phyloP scores from a whole-genome alignment of 2,329 filamentous ascomycete genomes.

The Cytospora schulzeri region DNA sequence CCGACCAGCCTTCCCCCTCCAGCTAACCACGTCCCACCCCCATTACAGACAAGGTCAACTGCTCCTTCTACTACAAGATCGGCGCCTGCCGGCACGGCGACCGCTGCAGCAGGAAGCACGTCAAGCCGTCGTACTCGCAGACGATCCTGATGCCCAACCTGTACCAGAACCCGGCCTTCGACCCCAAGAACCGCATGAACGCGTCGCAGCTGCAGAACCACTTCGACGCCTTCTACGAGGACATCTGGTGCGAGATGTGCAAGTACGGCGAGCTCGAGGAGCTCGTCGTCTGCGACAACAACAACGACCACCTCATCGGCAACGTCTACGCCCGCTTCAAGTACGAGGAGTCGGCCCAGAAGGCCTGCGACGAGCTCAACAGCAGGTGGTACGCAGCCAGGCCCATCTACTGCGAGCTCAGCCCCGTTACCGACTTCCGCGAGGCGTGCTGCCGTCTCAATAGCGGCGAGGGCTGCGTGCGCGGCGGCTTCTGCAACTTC shows the following conservation, averaged over 20 bases:
- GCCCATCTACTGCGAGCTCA: constrained; percentile 97
- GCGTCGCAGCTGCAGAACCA: constrained; percentile 95
- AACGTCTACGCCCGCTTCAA: constrained; percentile 99
- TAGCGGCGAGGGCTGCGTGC: constrained; percentile 89
- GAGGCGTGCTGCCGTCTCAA: constrained; percentile 97
- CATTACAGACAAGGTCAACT: constrained; percentile 70
- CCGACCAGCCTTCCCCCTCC: neutral
- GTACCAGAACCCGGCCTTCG: constrained; percentile 98
- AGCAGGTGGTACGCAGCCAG: constrained; percentile 94
- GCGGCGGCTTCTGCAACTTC: constrained; percentile 98
- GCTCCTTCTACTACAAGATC: constrained; percentile 99
- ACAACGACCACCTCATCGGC: constrained; percentile 98
- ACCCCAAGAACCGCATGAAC: constrained; percentile 97
- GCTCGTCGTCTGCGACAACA: constrained; percentile 98
- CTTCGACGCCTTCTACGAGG: constrained; percentile 99
- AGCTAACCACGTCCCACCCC: constrained; percentile 24
- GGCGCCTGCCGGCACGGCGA: constrained; percentile 98
- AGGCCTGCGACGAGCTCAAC: constrained; percentile 92
- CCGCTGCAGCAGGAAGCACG: constrained; percentile 96
- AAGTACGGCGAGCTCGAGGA: constrained; percentile 98
- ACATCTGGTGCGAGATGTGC: constrained; percentile 99
- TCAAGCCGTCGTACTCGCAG: constrained; percentile 97
- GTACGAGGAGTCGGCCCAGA: constrained; percentile 95
- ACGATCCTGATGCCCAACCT: constrained; percentile 98
- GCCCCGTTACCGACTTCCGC: constrained; percentile 94